phyloP scores from a whole-genome alignment of 176 grass and related monocot genomes.

The Carex pumila region DNA sequence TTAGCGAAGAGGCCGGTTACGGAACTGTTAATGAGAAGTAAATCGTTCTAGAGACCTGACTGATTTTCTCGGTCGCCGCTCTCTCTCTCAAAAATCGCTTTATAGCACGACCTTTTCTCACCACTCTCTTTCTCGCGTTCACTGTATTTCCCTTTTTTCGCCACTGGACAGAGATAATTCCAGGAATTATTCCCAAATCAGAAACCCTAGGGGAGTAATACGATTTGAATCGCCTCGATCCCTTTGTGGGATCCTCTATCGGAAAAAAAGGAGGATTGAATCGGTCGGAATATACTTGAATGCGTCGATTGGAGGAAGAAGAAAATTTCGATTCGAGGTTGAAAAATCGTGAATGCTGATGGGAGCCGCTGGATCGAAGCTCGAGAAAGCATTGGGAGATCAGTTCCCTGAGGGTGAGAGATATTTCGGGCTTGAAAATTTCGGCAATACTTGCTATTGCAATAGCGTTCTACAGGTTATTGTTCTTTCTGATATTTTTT shows the following conservation, averaged over 20 bases:
- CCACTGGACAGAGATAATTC: background rate
- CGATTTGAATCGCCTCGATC: background rate
- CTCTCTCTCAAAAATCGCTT: background rate
- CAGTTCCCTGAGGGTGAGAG: conserved; percentile 98
- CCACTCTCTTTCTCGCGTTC: background rate
- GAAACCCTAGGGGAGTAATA: background rate
- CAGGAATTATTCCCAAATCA: conserved; percentile 11
- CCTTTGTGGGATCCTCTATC: background rate
- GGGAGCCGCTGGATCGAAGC: conserved; percentile 92
- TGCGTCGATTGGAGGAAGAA: background rate
- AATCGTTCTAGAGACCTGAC: background rate
- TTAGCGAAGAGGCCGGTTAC: background rate
- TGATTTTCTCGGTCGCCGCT: conserved; percentile 12
- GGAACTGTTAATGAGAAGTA: background rate
- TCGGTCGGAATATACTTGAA: background rate
- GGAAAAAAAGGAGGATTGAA: background rate
- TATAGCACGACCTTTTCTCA: conserved; percentile 5
- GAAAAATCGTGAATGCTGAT: conserved; percentile 48
- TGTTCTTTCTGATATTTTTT: background rate
- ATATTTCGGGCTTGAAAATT: conserved; percentile 99
- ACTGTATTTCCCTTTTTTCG: background rate
- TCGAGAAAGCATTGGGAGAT: conserved; percentile 95
- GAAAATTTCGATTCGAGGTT: background rate
- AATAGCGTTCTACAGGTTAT: conserved; percentile 94
- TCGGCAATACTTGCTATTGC: conserved; percentile 99